Evolutionary conservation across 108 stramenopile genomes (phyloP).

Genomic region (Stephanodiscus triporus): DNA sequence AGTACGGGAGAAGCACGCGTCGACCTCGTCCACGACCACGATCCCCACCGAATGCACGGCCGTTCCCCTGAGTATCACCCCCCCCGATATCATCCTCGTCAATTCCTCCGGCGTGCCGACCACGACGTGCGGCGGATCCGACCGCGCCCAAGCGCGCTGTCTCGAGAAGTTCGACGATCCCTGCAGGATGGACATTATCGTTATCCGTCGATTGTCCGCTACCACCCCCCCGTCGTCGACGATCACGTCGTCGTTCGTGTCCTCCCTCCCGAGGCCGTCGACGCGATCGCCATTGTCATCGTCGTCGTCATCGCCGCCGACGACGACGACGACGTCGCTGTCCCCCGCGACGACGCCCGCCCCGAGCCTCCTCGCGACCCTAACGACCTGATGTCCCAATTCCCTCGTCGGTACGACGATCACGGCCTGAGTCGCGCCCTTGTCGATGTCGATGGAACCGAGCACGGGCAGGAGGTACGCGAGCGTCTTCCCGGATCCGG

Average conservation of each 20-base stretch:
- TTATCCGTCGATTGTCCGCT: slow-evolving; percentile 37
- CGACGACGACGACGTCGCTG: neutral
- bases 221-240: neutral
- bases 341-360: slow-evolving; percentile 20
- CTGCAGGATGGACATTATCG: slow-evolving; percentile 92
- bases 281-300: neutral
- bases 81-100: slow-evolving; percentile 76
- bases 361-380: slow-evolving; percentile 69
- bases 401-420: slow-evolving; percentile 95
- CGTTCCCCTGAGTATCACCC: slow-evolving; percentile 54
- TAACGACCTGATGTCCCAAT: slow-evolving; percentile 92
- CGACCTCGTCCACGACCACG: slow-evolving; percentile 95
- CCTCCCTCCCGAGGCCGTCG: neutral
- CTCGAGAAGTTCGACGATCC: slow-evolving; percentile 75
- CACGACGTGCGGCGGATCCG: slow-evolving; percentile 73
- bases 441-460: slow-evolving; percentile 50
- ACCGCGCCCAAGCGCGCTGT: slow-evolving; percentile 94
- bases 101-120: slow-evolving; percentile 77
- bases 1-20: slow-evolving; percentile 82
- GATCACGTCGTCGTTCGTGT: slow-evolving; percentile 12
- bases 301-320: slow-evolving; percentile 18
- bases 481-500: slow-evolving; percentile 84
- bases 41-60: slow-evolving; percentile 65
- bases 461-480: slow-evolving; percentile 76
- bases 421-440: slow-evolving; percentile 67